Evolutionary conservation across 2,329 filamentous ascomycete genomes (phyloP).

Genomic region (Xylariaceae sp.): DNA sequence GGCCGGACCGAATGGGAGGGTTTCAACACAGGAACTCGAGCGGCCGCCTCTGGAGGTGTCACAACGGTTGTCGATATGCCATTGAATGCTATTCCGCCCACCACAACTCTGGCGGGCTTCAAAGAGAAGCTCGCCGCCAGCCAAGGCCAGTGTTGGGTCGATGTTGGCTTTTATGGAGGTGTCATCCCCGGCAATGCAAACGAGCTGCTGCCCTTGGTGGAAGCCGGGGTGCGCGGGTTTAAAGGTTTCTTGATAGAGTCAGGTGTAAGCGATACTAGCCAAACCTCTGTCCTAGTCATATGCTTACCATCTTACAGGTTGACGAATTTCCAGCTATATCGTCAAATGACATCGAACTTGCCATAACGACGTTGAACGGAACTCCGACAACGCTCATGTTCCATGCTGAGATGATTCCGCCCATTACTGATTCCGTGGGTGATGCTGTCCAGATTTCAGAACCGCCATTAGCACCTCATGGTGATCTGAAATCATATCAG

Average conservation of each 20-base stretch:
- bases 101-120: constrained; percentile 79
- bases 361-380: constrained; percentile 76
- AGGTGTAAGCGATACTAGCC: constrained; percentile 59
- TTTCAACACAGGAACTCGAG: constrained; percentile 90
- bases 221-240: constrained; percentile 87
- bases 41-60: constrained; percentile 91
- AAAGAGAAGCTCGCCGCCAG: constrained; percentile 83
- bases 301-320: constrained; percentile 51
- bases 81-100: constrained; percentile 92
- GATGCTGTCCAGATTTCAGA: constrained; percentile 69
- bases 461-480: constrained; percentile 66
- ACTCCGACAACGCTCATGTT: constrained; percentile 94
- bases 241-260: constrained; percentile 98
- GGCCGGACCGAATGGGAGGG: constrained; percentile 98
- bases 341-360: constrained; percentile 69
- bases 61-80: constrained; percentile 98
- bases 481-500: constrained; percentile 71
- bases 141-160: constrained; percentile 89
- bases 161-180: constrained; percentile 97
- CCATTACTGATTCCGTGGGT: constrained; percentile 72
- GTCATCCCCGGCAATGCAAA: constrained; percentile 84
- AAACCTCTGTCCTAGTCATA: constrained; percentile 14
- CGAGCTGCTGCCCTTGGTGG: constrained; percentile 75
- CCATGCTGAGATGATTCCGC: constrained; percentile 97
- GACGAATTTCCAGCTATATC: constrained; percentile 95